These are phyloP conservation scores for Nicotiana rustica DNA, from an alignment of 305 asterid genomes.

Conservation along the genomic window DNA sequence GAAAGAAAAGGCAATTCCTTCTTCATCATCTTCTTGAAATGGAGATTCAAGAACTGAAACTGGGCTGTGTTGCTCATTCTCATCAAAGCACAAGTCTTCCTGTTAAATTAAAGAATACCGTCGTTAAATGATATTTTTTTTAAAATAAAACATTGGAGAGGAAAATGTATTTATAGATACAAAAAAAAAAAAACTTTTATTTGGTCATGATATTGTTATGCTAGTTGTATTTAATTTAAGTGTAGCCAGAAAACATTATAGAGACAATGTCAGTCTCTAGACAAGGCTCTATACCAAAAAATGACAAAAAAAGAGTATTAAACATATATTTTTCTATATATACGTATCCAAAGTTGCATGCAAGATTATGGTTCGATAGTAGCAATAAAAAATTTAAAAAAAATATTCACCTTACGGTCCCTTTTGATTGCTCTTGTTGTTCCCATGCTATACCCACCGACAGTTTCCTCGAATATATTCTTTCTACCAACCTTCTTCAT, in stretches of 20 bases:
- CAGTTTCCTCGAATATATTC: constrained; percentile 19
- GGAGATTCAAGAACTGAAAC: constrained; percentile 82
- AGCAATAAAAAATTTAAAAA: background rate
- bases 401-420: constrained; percentile 49
- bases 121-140: background rate
- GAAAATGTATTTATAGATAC: too few relatives aligned
- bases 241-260: background rate
- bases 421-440: constrained; percentile 39
- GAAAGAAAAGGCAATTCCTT: constrained; percentile 41
- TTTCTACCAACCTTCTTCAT: constrained; percentile 37
- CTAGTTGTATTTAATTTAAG: background rate
- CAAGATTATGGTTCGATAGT: background rate
- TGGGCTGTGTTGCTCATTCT: constrained; percentile 74
- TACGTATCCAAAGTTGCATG: constrained; percentile 28
- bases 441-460: constrained; percentile 37
- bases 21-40: constrained; percentile 52
- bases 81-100: constrained; percentile 58
- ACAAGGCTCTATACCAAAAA: background rate
- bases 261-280: background rate
- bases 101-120: constrained; percentile 33
- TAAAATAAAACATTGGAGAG: too few relatives aligned
- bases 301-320: constrained; percentile 22
- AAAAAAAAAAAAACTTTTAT: background rate
- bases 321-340: constrained; percentile 2
- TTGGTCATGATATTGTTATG: background rate